Evolutionary conservation across 441 rosid genomes (phyloP), one percentile per base, ranked within the genome.

Genomic region (Pelargonium fulgidum): DNA sequence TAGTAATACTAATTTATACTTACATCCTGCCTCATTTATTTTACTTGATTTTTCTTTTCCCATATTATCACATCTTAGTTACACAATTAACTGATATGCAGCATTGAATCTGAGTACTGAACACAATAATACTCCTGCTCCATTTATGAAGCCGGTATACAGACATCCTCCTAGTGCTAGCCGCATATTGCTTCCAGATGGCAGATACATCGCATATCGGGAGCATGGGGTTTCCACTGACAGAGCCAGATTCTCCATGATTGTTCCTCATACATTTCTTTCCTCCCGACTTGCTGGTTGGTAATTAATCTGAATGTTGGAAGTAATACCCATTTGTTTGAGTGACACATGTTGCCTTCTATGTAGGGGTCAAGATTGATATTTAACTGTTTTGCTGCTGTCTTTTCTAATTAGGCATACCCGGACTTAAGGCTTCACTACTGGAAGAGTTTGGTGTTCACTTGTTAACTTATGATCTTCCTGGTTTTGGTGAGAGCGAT

Each of bases 401-500:
- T 59, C 11, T 67, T 11, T 22, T 7, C 9, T 16, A 4, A 64
- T 62, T 76, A 85, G 92, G 88, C 54, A 73, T 87, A 64, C 87
- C 88, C 12, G 92, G 92, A 69, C 65, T 87, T 70, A 84, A 84
- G 81, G 79, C 72, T 75, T 84, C 87, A 7, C 68, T 83, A 5
- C 70, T 87, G 75, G 86, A 84, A 74, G 88, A 87, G 77, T 89
- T 85, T 77, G 95, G 92, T 22, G 33, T 89, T 73, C 82, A 81
- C 47, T 79, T 89, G 76, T 42, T 89, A 65, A 84, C 90, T 17
- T 89, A 83, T 81, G 95, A 89, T 74, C 90, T 87, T 75, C 95
- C 90, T 33, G 95, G 95, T 81, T 89, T 87, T 80, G 95, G 95
- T 61, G 95, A 89, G 85, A 89, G 95, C 79, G 92, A 85, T 81